Evolutionary conservation across 1,284 basidiomycete species (phyloP), one percentile per base, ranked within the genome.

Genomic region (Polyporus tsugae): DNA sequence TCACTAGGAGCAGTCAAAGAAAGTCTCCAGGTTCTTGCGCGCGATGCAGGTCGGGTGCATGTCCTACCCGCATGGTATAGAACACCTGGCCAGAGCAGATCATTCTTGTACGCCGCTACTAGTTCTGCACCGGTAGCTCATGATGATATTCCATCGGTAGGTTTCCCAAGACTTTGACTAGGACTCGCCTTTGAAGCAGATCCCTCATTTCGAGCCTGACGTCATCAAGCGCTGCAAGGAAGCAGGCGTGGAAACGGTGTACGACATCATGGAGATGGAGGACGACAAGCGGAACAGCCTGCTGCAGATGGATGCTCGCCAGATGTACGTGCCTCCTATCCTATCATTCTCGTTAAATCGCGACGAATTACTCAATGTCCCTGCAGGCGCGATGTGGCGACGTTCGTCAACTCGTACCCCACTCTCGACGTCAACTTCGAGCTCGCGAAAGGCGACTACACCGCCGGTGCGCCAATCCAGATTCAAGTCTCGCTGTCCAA

Each of bases 231-330:
- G 97, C 22, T 99, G 96, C 84, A 93, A 94, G 77, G 88, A 85
- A 0, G 92, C 91, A 9, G 88, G 87, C 6, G 84, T 96, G 62
- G 94, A 95, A 72, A 93, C 92, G 1, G 95, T 98, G 0, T 97
- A 98, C 78, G 97, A 98, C 78, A 89, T 98, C 72, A 97, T 97
- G 94, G 96, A 98, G 81, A 91, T 98, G 89, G 96, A 98, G 78
- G 96, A 98, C 76, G 92, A 94, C 71, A 86, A 94, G 78, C 87
- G 96, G 42, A 95, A 91, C 71, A 84, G 91, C 62, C 82, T 99
- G 58, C 81, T 99, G 53, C 91, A 92, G 77, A 96, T 99, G 94
- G 90, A 91, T 71, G 86, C 91, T 17, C 84, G 87, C 52, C 95
- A 98, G 79, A 95, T 98, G 92, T 95, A 79, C 75, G 92, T 80